Percentiles rank a stretch among this genome's conserved stretches.
Conservation (phyloP, 345 rosid genomes). For the Noccaea caerulescens region DNA sequence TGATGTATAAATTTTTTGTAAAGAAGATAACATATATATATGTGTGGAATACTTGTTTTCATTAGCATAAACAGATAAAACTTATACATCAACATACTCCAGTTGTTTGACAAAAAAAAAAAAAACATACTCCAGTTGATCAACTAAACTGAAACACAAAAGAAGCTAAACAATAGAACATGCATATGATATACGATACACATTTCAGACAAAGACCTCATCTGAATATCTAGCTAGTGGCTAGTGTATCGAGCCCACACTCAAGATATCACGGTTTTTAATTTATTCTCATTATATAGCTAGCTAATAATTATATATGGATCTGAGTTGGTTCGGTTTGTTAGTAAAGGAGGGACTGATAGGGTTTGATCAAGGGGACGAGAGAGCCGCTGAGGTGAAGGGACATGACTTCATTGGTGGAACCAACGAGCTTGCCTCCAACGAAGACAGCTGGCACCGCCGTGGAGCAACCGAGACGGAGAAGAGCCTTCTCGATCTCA, state of each 20-base stretch:
- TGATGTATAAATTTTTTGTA: background rate
- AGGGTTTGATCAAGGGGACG: slow-evolving; percentile 65
- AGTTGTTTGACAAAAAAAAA: slow-evolving; percentile 24
- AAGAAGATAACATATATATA: no score
- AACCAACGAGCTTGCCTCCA: slow-evolving; percentile 70
- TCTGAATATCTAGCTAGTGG: slow-evolving; percentile 34
- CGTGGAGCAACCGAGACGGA: slow-evolving; percentile 64
- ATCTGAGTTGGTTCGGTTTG: background rate
- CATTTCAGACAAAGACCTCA: slow-evolving; percentile 24
- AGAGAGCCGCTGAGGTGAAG: slow-evolving; percentile 75
- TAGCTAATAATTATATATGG: slow-evolving; percentile 1
- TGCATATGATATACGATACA: slow-evolving; percentile 4
- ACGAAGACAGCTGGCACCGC: slow-evolving; percentile 80
- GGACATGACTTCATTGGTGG: slow-evolving; percentile 89
- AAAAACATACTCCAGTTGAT: slow-evolving; percentile 31
- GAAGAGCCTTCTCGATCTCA: slow-evolving; percentile 76
- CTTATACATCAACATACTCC: slow-evolving; percentile 31
- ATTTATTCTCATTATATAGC: slow-evolving; percentile 27
- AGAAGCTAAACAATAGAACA: slow-evolving; percentile 26
- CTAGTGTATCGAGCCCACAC: slow-evolving; percentile 24
- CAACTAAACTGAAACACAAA: slow-evolving; percentile 35
- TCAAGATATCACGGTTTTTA: slow-evolving; percentile 17
- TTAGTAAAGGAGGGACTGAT: slow-evolving; percentile 51
- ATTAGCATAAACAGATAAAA: slow-evolving; percentile 30
- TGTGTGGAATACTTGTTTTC: slow-evolving; percentile 26